Evolutionary conservation across 345 rosid species (phyloP), one percentile per base, ranked within the genome.

Genomic region (Citrus inodora): DNA sequence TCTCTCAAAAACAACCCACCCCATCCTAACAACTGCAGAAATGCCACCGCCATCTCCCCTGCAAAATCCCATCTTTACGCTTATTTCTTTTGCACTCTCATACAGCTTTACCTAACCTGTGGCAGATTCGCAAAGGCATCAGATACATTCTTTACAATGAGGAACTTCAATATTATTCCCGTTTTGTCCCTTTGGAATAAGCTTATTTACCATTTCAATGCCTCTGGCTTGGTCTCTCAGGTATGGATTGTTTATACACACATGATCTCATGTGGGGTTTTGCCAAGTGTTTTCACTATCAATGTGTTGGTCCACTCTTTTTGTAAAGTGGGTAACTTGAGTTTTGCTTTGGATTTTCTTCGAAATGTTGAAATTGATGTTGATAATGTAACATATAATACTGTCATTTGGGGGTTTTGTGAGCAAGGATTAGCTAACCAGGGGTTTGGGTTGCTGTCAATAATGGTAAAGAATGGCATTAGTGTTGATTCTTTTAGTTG

Each of bases 331-430:
- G 97, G 97, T 76, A 81, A 80, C 32, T 70, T 96, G 80, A 82
- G 65, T 81, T 88, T 77, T 78, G 91, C 94, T 1, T 60, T 91
- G 69, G 87, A 85, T 79, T 81, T 90, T 78, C 85, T 92, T 82
- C 86, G 90, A 79, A 85, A 70, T 79, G 86, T 80, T 66, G 85
- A 67, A 63, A 61, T 82, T 67, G 83, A 78, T 35, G 86, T 89
- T 5, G 98, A 91, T 84, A 81, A 82, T 33, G 97, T 89, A 67
- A 88, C 90, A 30, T 94, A 89, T 70, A 96, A 96, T 81, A 92
- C 94, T 27, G 88, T 91, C 70, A 88, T 87, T 78, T 88, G 93
- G 94, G 98, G 94, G 9, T 90, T 94, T 63, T 96, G 98, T 82
- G 78, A 86, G 64, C 90, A 79, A 78, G 92, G 93, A 70, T 83